Conservation (phyloP, 257 asterid genomes). For the Petunia secreta region DNA sequence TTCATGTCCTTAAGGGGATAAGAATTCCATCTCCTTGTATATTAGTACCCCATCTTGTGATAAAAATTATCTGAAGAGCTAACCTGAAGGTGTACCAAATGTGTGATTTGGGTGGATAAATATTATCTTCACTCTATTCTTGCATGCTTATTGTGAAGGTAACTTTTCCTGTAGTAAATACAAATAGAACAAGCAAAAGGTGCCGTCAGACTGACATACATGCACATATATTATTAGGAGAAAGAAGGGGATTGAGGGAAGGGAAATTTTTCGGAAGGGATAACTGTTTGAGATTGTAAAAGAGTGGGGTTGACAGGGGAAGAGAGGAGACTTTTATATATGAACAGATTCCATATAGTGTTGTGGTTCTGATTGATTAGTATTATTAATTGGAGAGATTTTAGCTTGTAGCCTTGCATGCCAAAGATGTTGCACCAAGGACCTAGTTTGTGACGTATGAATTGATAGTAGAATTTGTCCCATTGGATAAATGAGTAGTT, state of each 20-base stretch:
- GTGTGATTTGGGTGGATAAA: too few relatives aligned
- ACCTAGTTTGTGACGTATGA: not conserved
- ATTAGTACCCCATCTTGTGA: not conserved
- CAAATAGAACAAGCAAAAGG: too few relatives aligned
- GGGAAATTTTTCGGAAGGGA: not conserved
- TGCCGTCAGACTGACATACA: too few relatives aligned
- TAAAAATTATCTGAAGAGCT: too few relatives aligned
- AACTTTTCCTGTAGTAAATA: too few relatives aligned
- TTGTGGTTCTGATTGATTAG: not conserved
- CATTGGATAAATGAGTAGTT: not conserved
- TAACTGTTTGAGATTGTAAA: not conserved
- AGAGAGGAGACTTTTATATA: not conserved
- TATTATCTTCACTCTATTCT: too few relatives aligned
- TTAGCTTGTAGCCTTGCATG: not conserved
- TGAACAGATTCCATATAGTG: not conserved
- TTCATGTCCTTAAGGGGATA: conserved; percentile 10
- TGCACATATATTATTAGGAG: too few relatives aligned
- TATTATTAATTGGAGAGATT: not conserved
- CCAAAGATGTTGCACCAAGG: not conserved
- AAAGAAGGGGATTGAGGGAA: not conserved
- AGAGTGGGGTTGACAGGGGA: not conserved
- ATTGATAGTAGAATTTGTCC: not conserved
- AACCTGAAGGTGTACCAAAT: too few relatives aligned
- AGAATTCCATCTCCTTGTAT: not conserved
- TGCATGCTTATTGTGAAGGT: too few relatives aligned